Percentiles rank a stretch among this genome's conserved stretches.
phyloP scores from a whole-genome alignment of 1,139 yeast species.

The Candida sp. region DNA sequence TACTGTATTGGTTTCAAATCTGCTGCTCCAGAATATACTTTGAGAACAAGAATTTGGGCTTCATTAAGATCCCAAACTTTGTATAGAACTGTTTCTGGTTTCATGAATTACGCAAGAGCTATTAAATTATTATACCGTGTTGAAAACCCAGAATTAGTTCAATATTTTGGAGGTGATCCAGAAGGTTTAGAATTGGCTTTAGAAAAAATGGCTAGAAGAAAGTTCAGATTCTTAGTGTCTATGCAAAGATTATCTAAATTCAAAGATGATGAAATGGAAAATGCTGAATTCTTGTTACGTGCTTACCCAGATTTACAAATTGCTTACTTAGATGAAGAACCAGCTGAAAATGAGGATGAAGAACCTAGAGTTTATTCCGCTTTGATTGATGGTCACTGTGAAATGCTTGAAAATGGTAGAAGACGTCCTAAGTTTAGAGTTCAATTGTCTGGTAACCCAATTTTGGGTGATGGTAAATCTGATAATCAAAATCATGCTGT shows the following conservation, averaged over 20 bases:
- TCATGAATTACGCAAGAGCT: slow-evolving; percentile 99
- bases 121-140: slow-evolving; percentile 96
- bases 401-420: slow-evolving; percentile 94
- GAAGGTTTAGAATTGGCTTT: slow-evolving; percentile 93
- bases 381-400: slow-evolving; percentile 98
- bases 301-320: slow-evolving; percentile 99
- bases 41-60: slow-evolving; percentile 99
- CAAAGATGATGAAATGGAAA: slow-evolving; percentile 96
- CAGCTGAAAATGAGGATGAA: slow-evolving; percentile 87
- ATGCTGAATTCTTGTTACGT: slow-evolving; percentile 95
- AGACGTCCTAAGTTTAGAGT: slow-evolving; percentile 98
- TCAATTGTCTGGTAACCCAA: slow-evolving; percentile 98
- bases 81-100: slow-evolving; percentile 98
- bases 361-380: slow-evolving; percentile 98
- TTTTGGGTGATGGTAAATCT: slow-evolving; percentile 99
- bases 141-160: slow-evolving; percentile 98
- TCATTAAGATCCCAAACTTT: slow-evolving; percentile 97
- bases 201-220: slow-evolving; percentile 99
- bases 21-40: slow-evolving; percentile 98
- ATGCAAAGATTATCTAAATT: slow-evolving; percentile 98
- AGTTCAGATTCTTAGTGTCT: slow-evolving; percentile 94
- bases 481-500: slow-evolving; percentile 98
- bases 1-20: slow-evolving; percentile 99
- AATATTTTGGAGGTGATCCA: slow-evolving; percentile 97
- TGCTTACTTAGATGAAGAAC: slow-evolving; percentile 96